Evolutionary conservation across 2,329 filamentous ascomycete species (phyloP).

Genomic region (Cladosporium halotolerans): DNA sequence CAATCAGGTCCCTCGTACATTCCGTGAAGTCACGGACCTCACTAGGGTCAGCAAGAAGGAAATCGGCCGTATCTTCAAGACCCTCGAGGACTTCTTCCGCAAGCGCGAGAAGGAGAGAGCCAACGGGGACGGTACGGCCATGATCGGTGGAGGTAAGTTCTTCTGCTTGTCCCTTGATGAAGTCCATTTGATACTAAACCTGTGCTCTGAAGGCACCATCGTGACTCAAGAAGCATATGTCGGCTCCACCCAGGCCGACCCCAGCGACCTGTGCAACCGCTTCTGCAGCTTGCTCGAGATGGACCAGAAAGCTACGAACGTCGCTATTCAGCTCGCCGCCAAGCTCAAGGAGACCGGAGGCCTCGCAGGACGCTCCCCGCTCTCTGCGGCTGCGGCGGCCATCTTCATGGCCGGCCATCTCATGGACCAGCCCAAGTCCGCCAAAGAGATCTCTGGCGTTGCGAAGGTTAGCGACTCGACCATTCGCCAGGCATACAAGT

Average conservation of each 20-base stretch:
- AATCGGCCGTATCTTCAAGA: conserved; percentile 92
- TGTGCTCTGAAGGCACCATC: conserved; percentile 19
- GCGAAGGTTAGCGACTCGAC: conserved; percentile 94
- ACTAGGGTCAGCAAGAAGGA: conserved; percentile 96
- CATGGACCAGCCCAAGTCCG: conserved; percentile 68
- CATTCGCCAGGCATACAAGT: conserved; percentile 91
- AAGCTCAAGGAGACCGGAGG: conserved; percentile 71
- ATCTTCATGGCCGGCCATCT: conserved; percentile 94
- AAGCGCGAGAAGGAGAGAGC: conserved; percentile 54
- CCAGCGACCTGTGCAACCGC: conserved; percentile 64
- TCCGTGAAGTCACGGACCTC: conserved; percentile 87
- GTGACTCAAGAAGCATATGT: conserved; percentile 25
- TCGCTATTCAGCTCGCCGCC: conserved; percentile 71
- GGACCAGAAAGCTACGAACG: conserved; percentile 68
- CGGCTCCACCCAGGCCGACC: conserved; percentile 26
- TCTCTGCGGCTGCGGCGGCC: conserved; percentile 89
- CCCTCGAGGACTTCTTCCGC: conserved; percentile 79
- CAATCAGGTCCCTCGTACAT: conserved; percentile 77
- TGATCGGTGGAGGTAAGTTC: conserved; percentile 45
- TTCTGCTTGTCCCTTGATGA: conserved; percentile 11
- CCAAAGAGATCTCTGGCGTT: conserved; percentile 79
- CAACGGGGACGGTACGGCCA: conserved; percentile 16
- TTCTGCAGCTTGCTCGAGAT: conserved; percentile 81
- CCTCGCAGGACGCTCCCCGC: conserved; percentile 83
- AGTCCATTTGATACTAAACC: conserved; percentile 14